Base-by-base conservation (phyloP, 2,329 filamentous ascomycete species). In the Seiridium unicorne region DNA sequence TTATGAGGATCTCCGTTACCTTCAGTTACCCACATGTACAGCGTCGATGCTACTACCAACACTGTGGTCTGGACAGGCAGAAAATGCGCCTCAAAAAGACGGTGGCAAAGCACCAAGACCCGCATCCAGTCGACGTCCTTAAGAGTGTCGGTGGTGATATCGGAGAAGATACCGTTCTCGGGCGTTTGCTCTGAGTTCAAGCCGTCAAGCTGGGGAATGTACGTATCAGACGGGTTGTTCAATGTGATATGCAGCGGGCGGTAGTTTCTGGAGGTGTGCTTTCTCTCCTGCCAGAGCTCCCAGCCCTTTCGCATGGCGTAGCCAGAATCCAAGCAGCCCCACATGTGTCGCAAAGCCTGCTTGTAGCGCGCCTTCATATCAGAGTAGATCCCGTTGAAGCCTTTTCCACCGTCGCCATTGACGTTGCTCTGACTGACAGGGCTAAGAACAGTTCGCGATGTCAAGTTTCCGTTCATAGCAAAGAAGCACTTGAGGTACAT, bases 401-500 rank as follows among this genome's bases (percentile, higher is more conserved):
- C 85, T 63, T 79, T 76, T 36, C 82, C 81, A 46, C 81, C 81
- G 42, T 84, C 83, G 48, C 84, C 87, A 54, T 84, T 85, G 55
- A 91, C 86, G 67, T 91, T 91, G 74, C 83, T 90, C 71, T 91
- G 89, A 74, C 88, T 91, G 60, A 90, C 87, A 2, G 89, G 88
- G 62, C 86, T 88, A 65, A 88, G 77, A 36, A 92, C 81, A 3
- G 88, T 85, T 54, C 83, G 81, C 51, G 84, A 83, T 10, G 86
- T 86, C 58, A 91, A 70, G 69, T 90, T 86, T 3, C 89, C 89
- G 62, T 89, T 89, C 18, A 90, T 81, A 1, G 88, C 86, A 64
- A 91, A 91, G 76, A 91, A 91, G 72, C 88, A 91, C 78, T 91
- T 91, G 63, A 91, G 80, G 69, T 89, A 89, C 89, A 91, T 91